Base-by-base conservation (phyloP, 2,329 filamentous ascomycete species). In the Arthroderma sp. region DNA sequence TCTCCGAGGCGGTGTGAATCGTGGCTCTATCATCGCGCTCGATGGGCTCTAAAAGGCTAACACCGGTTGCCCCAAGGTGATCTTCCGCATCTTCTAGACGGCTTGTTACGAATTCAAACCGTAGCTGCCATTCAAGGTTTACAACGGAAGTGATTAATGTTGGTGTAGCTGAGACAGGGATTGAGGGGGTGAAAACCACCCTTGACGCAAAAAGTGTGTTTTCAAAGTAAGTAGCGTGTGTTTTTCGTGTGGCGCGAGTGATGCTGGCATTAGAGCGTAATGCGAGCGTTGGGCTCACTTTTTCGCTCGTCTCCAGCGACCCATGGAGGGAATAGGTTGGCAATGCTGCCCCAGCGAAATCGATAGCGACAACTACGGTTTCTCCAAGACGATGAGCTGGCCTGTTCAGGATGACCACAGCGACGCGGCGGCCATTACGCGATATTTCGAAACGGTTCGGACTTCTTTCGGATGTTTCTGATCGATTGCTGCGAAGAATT, bases 371-470 rank as follows among this genome's bases (percentile, higher is more conserved):
- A 8, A 80, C 85, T 38, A 96, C 78, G 0, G 82, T 80, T 62
- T 98, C 91, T 47, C 91, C 91, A 1, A 98, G 71, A 38, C 88
- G 77, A 66, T 93, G 95, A 0, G 88, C 80, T 0, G 91, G 86
- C 6, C 91, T 80, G 4, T 88, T 83, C 30, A 98, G 74, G 65
- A 88, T 87, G 45, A 98, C 78, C 4, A 93, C 85, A 2, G 85
- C 89, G 8, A 98, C 88, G n/a, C 81, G 81, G 45, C 81, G 80
- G n/a, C 88, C 88, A 56, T 87, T 88, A 9, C 89, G 83, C 8
- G 89, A 82, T 59, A 98, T 96, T 59, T 94, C 88, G 60, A 96
- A 98, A 34, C 87, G 80, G 56, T 94, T 95, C n/a, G 82, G 77
- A 57, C 84, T 88, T 54, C 86, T 81, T 32, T 81, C 79, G n/a